These are phyloP conservation scores for Xylaria scruposa DNA, from an alignment of 495 filamentous ascomycete genomes.

Conservation along the genomic window DNA sequence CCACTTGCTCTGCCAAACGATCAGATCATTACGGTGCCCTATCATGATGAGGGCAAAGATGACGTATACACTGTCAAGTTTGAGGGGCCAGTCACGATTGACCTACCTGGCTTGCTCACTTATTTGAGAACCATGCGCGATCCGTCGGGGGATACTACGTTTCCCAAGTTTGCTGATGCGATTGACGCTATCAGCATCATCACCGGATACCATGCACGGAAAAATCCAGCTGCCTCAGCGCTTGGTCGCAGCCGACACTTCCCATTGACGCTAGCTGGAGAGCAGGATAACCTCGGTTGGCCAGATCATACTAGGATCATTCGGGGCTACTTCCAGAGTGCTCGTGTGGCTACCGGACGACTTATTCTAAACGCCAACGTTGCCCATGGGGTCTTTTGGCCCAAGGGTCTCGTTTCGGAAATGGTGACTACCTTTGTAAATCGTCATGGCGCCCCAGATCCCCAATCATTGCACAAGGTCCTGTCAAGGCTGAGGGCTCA, in stretches of 20 bases:
- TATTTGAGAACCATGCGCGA: constrained; percentile 56
- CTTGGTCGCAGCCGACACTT: constrained; percentile 55
- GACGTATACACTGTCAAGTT: constrained; percentile 55
- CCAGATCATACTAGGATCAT: constrained; percentile 48
- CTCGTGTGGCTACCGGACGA: constrained; percentile 68
- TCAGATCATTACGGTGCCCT: constrained; percentile 47
- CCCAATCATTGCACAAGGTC: constrained; percentile 44
- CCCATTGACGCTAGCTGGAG: constrained; percentile 37
- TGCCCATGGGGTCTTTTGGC: constrained; percentile 55
- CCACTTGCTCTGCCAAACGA: constrained; percentile 46
- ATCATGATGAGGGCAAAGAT: constrained; percentile 51
- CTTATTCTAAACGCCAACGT: constrained; percentile 68
- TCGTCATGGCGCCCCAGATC: background rate
- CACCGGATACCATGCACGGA: constrained; percentile 50
- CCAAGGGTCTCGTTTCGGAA: constrained; percentile 28
- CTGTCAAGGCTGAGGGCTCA: constrained; percentile 54
- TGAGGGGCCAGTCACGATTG: constrained; percentile 44
- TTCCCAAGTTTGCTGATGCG: constrained; percentile 47
- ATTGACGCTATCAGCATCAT: constrained; percentile 60
- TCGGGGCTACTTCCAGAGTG: constrained; percentile 72
- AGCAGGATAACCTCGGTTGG: constrained; percentile 32
- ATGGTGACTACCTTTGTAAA: constrained; percentile 30
- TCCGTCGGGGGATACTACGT: constrained; percentile 45
- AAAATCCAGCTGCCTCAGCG: constrained; percentile 34
- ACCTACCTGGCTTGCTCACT: constrained; percentile 56